phyloP scores from a whole-genome alignment of 352 stramenopile genomes.

The Phytophthora megakarya region DNA sequence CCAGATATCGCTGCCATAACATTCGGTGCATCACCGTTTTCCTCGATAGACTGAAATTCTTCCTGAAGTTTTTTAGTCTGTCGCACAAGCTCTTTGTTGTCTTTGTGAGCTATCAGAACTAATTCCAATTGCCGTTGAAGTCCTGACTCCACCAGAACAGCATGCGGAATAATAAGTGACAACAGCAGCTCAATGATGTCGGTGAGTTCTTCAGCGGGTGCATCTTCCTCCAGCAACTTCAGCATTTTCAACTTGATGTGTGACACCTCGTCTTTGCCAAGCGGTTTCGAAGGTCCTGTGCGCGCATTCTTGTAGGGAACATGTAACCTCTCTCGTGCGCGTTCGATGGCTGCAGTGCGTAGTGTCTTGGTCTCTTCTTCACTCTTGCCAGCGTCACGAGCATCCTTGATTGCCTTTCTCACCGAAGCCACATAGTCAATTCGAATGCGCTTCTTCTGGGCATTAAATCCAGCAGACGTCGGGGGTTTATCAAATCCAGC shows the following conservation, averaged over 20 bases:
- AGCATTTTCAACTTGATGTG: slow-evolving; percentile 88
- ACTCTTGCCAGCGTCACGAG: slow-evolving; percentile 69
- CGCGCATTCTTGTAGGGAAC: slow-evolving; percentile 82
- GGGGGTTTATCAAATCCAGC: slow-evolving; percentile 28
- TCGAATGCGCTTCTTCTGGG: slow-evolving; percentile 82
- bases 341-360: slow-evolving; percentile 74
- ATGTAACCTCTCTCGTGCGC: slow-evolving; percentile 74
- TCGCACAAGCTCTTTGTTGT: slow-evolving; percentile 87
- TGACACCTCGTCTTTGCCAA: slow-evolving; percentile 82
- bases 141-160: slow-evolving; percentile 77
- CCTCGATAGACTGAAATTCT: slow-evolving; percentile 78
- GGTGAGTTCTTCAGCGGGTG: slow-evolving; percentile 73
- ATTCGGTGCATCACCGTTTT: slow-evolving; percentile 43
- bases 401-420: slow-evolving; percentile 77
- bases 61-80: slow-evolving; percentile 83
- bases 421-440: slow-evolving; percentile 89
- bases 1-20: slow-evolving; percentile 35
- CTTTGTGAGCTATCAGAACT: slow-evolving; percentile 77
- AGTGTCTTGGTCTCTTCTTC: slow-evolving; percentile 81
- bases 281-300: slow-evolving; percentile 68
- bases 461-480: slow-evolving; percentile 23
- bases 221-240: slow-evolving; percentile 84
- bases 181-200: slow-evolving; percentile 84
- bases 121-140: slow-evolving; percentile 79
- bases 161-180: slow-evolving; percentile 74